Evolutionary conservation across 345 rosid species (phyloP).

Genomic region (Conringia planisiliqua): DNA sequence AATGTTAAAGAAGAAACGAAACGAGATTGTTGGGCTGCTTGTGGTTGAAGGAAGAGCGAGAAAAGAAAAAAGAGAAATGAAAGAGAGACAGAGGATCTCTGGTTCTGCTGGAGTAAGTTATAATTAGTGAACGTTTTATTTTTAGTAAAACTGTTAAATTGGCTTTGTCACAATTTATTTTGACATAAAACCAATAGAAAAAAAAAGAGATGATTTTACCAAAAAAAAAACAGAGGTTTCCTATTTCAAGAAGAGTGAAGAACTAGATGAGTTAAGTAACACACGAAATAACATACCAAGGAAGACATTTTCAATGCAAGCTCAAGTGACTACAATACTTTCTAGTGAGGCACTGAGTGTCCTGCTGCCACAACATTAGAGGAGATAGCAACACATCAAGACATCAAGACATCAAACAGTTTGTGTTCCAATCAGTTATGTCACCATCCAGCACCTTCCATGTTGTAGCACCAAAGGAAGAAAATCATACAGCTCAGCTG

Average conservation of each 20-base stretch:
- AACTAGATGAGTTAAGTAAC: background rate
- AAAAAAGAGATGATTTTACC: no score
- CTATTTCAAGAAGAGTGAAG: background rate
- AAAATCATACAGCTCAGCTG: no score
- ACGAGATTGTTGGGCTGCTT: slow-evolving; percentile 28
- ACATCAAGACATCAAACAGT: no score
- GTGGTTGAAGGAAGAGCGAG: slow-evolving; percentile 23
- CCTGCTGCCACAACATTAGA: background rate
- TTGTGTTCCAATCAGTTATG: no score
- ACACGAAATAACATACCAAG: background rate
- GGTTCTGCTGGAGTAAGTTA: background rate
- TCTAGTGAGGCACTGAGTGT: background rate
- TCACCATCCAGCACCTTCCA: background rate
- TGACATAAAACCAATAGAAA: background rate
- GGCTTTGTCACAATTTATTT: background rate
- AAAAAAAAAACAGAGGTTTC: no score
- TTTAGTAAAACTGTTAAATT: slow-evolving; percentile 7
- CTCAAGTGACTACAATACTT: background rate
- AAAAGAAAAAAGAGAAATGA: slow-evolving; percentile 1
- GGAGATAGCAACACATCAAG: background rate
- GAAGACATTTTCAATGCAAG: background rate
- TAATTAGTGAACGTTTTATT: slow-evolving; percentile 8
- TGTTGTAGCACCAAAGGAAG: background rate
- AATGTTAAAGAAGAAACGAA: background rate
- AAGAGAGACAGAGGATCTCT: background rate